Evolutionary conservation across 805 yeast species (phyloP), one percentile per base, ranked within the genome.

Genomic region (Nakazawaea holstii): DNA sequence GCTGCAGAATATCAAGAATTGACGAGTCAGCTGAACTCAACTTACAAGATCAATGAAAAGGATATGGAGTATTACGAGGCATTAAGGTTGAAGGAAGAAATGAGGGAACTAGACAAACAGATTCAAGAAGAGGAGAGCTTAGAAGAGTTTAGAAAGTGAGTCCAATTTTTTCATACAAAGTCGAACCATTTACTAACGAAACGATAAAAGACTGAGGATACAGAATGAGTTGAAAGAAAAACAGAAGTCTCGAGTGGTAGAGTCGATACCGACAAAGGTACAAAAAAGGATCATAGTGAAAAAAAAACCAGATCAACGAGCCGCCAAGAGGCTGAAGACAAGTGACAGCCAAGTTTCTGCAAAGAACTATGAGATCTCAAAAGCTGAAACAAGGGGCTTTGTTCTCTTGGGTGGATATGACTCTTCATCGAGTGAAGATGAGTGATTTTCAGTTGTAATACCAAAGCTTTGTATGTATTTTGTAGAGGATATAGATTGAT

Each of bases 11-110:
- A 52, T 27, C 59, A 55, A 39, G 53, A 68, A 64, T 62, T 52
- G 52, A 54, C 52, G 62, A 71, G 56, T 59, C 64, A 49, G 40
- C 63, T 52, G 59, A 72, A 73, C 51, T 69, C 77, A 0, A 60
- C 72, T 0, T 71, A 69, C 49, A 72, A 70, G 49, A 55, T 73
- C 42, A 67, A 66, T 48, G 66, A 61, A 30, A 59, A 62, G 29
- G 68, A 74, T 4, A 56, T 69, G 26, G 52, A 56, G 15, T 73
- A 63, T 46, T 74, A 71, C 47, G 56, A 56, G 30, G 48, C 42
- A 29, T 27, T 35, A n/a, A 41, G 48, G 9, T 50, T 47, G 46
- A 53, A 53, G n/a, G 44, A 48, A 14, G 59, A 54, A 41, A 42
- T 57, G 20, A 53, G 54, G 31, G 67, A 62, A 35, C 55, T 53